Conservation (phyloP, 345 rosid genomes). For the Populus deltoides region DNA sequence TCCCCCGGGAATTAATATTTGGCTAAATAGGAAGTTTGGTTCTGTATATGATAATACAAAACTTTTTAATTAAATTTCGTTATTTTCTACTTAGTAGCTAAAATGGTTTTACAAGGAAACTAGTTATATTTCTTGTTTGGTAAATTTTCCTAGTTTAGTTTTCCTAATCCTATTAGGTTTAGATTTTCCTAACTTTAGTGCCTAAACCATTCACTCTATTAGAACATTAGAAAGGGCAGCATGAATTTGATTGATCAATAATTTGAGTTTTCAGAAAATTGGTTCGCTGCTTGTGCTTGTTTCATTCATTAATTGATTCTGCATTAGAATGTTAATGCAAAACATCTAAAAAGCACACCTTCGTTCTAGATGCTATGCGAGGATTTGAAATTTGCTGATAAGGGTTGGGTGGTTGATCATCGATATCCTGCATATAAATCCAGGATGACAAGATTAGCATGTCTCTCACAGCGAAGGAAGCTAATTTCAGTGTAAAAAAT, state of each 20-base stretch:
- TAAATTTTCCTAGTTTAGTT: not conserved
- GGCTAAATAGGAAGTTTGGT: not conserved
- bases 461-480: conserved; percentile 9
- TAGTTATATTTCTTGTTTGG: not conserved
- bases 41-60: not conserved
- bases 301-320: too few species aligned
- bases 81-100: not conserved
- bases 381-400: conserved; percentile 71
- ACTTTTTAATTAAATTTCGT: not conserved
- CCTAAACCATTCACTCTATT: not conserved
- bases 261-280: not conserved
- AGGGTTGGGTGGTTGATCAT: conserved; percentile 88
- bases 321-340: not conserved
- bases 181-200: not conserved
- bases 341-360: conserved; percentile 48
- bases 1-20: not conserved
- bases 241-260: not conserved
- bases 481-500: conserved; percentile 14
- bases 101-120: not conserved
- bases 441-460: conserved; percentile 21
- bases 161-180: not conserved
- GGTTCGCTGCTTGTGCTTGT: too few species aligned
- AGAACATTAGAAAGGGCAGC: not conserved
- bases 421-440: conserved; percentile 58
- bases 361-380: conserved; percentile 67